A percentile compares a stretch with the other conserved stretches of the same genome.
Evolutionary conservation across 2,329 filamentous ascomycete species (phyloP).

Genomic region (Trichoderma semiorbis): DNA sequence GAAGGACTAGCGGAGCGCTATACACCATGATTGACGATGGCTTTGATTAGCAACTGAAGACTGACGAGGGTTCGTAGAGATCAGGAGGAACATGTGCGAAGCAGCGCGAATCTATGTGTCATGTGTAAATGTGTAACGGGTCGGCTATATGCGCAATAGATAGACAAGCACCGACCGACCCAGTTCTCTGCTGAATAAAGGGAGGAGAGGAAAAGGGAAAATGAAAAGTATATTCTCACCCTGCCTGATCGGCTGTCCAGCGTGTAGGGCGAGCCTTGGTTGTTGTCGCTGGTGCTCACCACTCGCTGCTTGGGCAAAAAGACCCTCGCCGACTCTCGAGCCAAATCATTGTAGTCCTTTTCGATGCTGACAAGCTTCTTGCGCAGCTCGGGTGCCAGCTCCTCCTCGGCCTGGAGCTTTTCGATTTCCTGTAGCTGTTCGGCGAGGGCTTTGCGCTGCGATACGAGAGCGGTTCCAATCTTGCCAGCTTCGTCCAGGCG

Average conservation of each 20-base stretch:
- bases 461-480: conserved; percentile 79
- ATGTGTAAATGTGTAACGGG: neutral
- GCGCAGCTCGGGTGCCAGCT: conserved; percentile 78
- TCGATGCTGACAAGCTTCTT: conserved; percentile 83
- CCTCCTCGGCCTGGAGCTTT: conserved; percentile 67
- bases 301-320: conserved; percentile 83
- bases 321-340: conserved; percentile 81
- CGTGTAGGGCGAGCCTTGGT: conserved; percentile 49
- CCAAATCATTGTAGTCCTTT: conserved; percentile 91
- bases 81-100: neutral
- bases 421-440: conserved; percentile 84
- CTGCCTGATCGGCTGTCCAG: conserved; percentile 51
- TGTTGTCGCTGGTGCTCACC: conserved; percentile 66
- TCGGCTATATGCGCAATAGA: neutral
- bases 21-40: neutral
- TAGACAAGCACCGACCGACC: neutral
- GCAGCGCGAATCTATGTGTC: neutral
- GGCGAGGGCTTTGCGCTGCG: conserved; percentile 79
- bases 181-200: neutral
- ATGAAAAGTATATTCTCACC: conserved; percentile 39
- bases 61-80: neutral
- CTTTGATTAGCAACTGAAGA: neutral
- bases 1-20: conserved; percentile 69
- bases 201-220: neutral
- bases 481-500: conserved; percentile 88